Evolutionary conservation across 495 filamentous ascomycete species (phyloP).

Genomic region (Neurospora tetraspora): DNA sequence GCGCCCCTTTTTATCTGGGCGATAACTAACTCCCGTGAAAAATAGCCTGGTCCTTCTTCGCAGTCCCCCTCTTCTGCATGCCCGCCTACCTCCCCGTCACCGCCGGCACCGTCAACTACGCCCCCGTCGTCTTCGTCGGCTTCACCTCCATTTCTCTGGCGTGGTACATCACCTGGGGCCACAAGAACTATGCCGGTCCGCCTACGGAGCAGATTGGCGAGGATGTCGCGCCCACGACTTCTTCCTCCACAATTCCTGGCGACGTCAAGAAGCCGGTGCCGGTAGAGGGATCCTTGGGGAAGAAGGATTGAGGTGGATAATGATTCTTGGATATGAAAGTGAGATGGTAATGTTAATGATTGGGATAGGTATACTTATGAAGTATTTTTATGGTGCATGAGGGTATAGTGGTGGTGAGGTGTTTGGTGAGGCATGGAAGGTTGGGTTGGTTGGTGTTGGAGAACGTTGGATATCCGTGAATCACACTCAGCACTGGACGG

Average conservation of each 20-base stretch:
- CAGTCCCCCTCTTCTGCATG: slow-evolving; percentile 56
- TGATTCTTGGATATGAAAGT: background rate
- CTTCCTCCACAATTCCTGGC: background rate
- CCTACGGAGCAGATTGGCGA: slow-evolving; percentile 27
- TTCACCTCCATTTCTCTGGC: slow-evolving; percentile 41
- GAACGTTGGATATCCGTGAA: background rate
- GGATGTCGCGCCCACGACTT: background rate
- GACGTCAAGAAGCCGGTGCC: slow-evolving; percentile 5
- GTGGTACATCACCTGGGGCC: slow-evolving; percentile 45
- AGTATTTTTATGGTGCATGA: background rate
- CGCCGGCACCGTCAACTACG: slow-evolving; percentile 52
- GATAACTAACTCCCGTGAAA: background rate
- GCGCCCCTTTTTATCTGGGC: slow-evolving; percentile 1
- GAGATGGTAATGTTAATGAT: background rate
- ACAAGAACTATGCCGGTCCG: slow-evolving; percentile 60
- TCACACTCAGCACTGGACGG: background rate
- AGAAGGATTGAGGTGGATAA: background rate
- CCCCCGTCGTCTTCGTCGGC: slow-evolving; percentile 50
- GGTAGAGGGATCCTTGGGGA: background rate
- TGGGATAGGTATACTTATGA: background rate
- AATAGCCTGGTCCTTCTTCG: slow-evolving; percentile 50
- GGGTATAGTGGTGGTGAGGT: background rate
- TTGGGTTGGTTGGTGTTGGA: background rate
- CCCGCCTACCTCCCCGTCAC: slow-evolving; percentile 51
- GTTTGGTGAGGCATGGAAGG: background rate